phyloP scores from a whole-genome alignment of 805 yeast genomes.

The Suhomyces tanzawaensis region DNA sequence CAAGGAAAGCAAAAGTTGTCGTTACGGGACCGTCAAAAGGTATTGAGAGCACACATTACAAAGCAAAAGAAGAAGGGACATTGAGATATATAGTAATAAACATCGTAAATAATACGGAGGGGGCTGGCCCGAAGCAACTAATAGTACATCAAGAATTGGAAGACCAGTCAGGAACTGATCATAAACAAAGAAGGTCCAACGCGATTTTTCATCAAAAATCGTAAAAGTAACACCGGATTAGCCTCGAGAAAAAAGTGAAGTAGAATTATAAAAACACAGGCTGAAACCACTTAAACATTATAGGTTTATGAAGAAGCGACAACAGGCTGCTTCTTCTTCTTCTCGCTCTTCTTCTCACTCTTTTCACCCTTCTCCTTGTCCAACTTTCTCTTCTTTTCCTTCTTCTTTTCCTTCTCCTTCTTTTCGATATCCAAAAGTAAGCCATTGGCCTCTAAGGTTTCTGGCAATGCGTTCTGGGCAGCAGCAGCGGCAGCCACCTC shows the following conservation, averaged over 20 bases:
- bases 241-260: too few relatives aligned
- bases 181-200: too few relatives aligned
- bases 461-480: slow-evolving; percentile 2
- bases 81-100: slow-evolving; percentile 17
- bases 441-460: too few relatives aligned
- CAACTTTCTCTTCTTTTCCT: slow-evolving; percentile 15
- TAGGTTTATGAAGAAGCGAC: too few relatives aligned
- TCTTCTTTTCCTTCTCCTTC: slow-evolving; percentile 10
- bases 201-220: too few relatives aligned
- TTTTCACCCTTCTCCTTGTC: slow-evolving; percentile 10
- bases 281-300: too few relatives aligned
- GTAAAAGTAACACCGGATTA: too few relatives aligned
- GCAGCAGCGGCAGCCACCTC: slow-evolving; percentile 14
- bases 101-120: neutral
- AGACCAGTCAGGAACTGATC: too few relatives aligned
- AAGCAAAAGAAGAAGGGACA: slow-evolving; percentile 89
- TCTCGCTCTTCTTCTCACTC: slow-evolving; percentile 14
- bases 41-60: slow-evolving; percentile 78
- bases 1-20: slow-evolving; percentile 92
- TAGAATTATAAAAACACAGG: too few relatives aligned
- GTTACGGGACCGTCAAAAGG: slow-evolving; percentile 84
- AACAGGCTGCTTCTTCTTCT: slow-evolving; percentile 14
- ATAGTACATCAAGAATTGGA: slow-evolving; percentile 1
- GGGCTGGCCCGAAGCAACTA: neutral
- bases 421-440: too few relatives aligned